Conservation (phyloP, 1,284 basidiomycete species). For the Irpex sp. region DNA sequence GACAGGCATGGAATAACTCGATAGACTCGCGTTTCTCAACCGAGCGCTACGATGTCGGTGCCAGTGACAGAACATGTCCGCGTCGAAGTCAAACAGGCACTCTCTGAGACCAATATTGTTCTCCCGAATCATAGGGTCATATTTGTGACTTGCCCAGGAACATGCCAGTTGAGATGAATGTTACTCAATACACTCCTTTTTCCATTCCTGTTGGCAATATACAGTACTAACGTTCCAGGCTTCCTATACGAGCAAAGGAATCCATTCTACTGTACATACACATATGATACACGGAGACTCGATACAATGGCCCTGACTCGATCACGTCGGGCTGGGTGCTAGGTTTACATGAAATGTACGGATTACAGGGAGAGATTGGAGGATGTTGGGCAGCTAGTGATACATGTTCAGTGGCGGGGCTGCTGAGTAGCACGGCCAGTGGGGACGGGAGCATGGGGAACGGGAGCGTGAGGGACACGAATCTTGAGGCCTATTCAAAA, state of each 20-base stretch:
- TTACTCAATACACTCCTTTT: too few relatives aligned
- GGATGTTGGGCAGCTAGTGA: not conserved
- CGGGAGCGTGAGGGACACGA: conserved; percentile 59
- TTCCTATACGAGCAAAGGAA: not conserved
- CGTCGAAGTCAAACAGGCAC: too few relatives aligned
- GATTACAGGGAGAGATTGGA: not conserved
- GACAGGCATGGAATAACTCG: too few relatives aligned
- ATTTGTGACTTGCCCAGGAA: too few relatives aligned
- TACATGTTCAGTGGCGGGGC: conserved; percentile 17
- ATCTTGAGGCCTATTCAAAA: conserved; percentile 51
- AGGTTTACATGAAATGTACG: not conserved
- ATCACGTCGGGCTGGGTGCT: not conserved
- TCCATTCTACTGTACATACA: not conserved
- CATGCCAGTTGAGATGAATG: too few relatives aligned
- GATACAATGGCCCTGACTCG: not conserved
- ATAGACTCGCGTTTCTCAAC: too few relatives aligned
- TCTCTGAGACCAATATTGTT: too few relatives aligned
- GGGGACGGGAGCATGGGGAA: conserved; percentile 65
- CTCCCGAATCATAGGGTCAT: too few relatives aligned
- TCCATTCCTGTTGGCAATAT: too few relatives aligned
- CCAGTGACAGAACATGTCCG: too few relatives aligned
- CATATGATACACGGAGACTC: not conserved
- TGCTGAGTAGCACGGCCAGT: conserved; percentile 50
- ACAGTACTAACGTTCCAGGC: too few relatives aligned
- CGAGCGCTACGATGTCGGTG: too few relatives aligned